phyloP scores from a whole-genome alignment of 75 land plant species.

The Pinus tabuliformis region DNA sequence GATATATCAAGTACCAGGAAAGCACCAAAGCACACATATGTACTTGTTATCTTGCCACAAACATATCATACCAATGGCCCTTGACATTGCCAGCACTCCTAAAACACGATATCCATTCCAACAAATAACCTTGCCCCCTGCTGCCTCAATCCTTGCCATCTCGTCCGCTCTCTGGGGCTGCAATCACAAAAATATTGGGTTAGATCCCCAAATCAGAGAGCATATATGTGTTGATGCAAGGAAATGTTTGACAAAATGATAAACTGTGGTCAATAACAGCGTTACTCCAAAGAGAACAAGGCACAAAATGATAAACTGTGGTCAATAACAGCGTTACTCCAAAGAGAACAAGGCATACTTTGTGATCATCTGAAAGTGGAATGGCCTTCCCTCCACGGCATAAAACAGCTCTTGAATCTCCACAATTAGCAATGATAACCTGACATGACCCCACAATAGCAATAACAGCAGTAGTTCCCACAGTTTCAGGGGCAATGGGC shows the following conservation, averaged over 20 bases:
- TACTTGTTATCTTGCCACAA: neutral
- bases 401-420: constrained; percentile 93
- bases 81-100: constrained; percentile 88
- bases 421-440: constrained; percentile 88
- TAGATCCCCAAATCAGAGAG: too few relatives aligned
- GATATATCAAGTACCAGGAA: constrained; percentile 10
- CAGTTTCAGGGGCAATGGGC: constrained; percentile 87
- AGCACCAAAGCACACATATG: constrained; percentile 6
- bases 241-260: neutral
- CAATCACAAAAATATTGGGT: constrained; percentile 5
- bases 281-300: neutral
- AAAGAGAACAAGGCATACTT: constrained; percentile 41
- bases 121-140: constrained; percentile 71
- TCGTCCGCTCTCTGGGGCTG: constrained; percentile 81
- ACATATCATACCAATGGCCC: constrained; percentile 69
- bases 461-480: constrained; percentile 87
- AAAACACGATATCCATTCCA: constrained; percentile 86
- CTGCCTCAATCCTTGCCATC: constrained; percentile 77
- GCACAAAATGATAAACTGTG: neutral
- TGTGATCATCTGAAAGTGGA: constrained; percentile 90
- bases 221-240: neutral
- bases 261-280: neutral
- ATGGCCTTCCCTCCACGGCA: constrained; percentile 82
- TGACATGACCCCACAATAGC: constrained; percentile 80
- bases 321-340: neutral